Evolutionary conservation across 805 yeast species (phyloP).

Genomic region (Candida lessepsii): DNA sequence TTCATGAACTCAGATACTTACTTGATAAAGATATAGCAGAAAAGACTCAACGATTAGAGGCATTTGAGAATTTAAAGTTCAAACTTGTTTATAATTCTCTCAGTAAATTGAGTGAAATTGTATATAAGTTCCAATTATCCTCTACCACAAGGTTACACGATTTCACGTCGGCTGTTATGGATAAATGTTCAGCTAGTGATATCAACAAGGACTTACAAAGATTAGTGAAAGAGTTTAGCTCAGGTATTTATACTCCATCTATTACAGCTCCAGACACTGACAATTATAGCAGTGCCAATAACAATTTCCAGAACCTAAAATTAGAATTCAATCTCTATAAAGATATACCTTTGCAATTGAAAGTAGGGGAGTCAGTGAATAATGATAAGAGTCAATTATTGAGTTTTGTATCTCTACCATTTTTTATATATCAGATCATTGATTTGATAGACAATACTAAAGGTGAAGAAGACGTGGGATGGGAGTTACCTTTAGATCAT

Average conservation of each 20-base stretch:
- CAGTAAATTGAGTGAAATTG: conserved; percentile 32
- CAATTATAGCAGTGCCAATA: conserved; percentile 23
- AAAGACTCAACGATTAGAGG: conserved; percentile 25
- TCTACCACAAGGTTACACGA: conserved; percentile 25
- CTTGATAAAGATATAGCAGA: conserved; percentile 29
- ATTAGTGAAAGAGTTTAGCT: conserved; percentile 24
- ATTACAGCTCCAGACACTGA: conserved; percentile 28
- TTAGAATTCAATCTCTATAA: conserved; percentile 38
- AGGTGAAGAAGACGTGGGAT: conserved; percentile 13
- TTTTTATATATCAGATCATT: conserved; percentile 25
- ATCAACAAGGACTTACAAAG: conserved; percentile 24
- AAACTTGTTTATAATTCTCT: conserved; percentile 33
- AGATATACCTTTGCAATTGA: conserved; percentile 40
- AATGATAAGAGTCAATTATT: conserved; percentile 19
- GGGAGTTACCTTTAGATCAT: conserved; percentile 33
- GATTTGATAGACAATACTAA: conserved; percentile 17
- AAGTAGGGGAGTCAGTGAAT: conserved; percentile 15
- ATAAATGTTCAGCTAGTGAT: conserved; percentile 18
- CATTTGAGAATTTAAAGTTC: conserved; percentile 35
- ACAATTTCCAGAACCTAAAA: conserved; percentile 37
- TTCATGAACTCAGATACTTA: conserved; percentile 30
- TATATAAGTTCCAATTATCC: conserved; percentile 25
- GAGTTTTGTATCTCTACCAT: conserved; percentile 32
- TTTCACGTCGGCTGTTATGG: conserved; percentile 23
- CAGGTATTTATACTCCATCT: conserved; percentile 43